Conservation (phyloP, 2,329 filamentous ascomycete genomes). For the Apiospora phragmitis region DNA sequence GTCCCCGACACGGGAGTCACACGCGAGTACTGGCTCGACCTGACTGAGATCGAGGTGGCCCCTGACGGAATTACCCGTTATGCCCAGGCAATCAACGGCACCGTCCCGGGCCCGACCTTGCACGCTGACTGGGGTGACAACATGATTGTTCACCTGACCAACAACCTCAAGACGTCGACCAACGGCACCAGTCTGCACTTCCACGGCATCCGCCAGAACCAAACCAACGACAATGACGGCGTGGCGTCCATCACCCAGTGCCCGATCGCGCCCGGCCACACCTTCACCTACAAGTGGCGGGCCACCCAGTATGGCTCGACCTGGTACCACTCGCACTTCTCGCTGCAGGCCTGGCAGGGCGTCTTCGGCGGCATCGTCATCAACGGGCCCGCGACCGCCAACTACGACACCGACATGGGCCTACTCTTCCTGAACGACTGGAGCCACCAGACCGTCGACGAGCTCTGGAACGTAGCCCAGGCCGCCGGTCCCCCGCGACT, state of each 20-base stretch:
- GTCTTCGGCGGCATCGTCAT: conserved; percentile 62
- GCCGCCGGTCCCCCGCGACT: conserved; percentile 35
- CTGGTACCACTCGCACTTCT: conserved; percentile 65
- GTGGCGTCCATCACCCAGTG: conserved; percentile 52
- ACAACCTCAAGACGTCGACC: conserved; percentile 42
- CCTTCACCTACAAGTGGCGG: conserved; percentile 57
- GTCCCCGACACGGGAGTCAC: conserved; percentile 39
- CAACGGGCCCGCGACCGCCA: conserved; percentile 56
- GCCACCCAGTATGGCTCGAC: conserved; percentile 54
- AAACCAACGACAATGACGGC: conserved; percentile 57
- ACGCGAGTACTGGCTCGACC: conserved; percentile 32
- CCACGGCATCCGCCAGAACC: conserved; percentile 61
- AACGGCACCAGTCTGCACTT: conserved; percentile 66
- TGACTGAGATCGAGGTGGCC: conserved; percentile 24
- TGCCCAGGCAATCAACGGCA: conserved; percentile 43
- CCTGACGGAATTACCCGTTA: conserved; percentile 34
- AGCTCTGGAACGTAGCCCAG: conserved; percentile 32
- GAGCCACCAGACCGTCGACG: conserved; percentile 47
- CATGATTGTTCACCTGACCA: conserved; percentile 55
- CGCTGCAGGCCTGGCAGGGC: conserved; percentile 51
- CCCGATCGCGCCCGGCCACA: conserved; percentile 50
- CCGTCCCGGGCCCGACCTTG: conserved; percentile 25
- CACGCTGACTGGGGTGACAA: conserved; percentile 48
- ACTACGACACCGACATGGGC: conserved; percentile 66
- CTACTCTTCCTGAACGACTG: conserved; percentile 60